Conservation (phyloP, 768 basidiomycete species). For the Lactifluus piperatus region DNA sequence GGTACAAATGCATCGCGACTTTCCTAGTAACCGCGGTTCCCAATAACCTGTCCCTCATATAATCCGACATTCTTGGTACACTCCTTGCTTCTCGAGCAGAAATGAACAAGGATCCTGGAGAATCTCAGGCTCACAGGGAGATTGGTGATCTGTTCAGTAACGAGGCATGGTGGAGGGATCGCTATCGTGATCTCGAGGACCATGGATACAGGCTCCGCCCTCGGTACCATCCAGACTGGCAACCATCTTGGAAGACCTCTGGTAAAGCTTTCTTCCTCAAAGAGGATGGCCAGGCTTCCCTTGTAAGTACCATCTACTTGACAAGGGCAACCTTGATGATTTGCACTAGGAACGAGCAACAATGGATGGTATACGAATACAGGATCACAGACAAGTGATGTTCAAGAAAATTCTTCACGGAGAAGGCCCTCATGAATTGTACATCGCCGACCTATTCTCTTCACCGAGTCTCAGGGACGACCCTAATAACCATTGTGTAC, state of each 20-base stretch:
- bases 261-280: background rate
- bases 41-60: background rate
- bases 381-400: slow-evolving; percentile 9
- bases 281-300: background rate
- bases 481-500: slow-evolving; percentile 15
- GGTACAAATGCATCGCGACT: background rate
- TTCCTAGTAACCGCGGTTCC: background rate
- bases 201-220: slow-evolving; percentile 3
- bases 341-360: background rate
- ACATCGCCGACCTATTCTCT: background rate
- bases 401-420: slow-evolving; percentile 15
- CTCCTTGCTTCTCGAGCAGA: background rate
- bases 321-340: no score
- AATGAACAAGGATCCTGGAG: background rate
- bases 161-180: background rate
- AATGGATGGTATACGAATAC: slow-evolving; percentile 15
- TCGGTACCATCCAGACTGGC: slow-evolving; percentile 7
- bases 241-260: background rate
- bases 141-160: background rate
- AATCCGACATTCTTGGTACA: background rate
- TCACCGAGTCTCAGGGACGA: background rate
- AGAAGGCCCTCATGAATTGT: slow-evolving; percentile 2
- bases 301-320: background rate
- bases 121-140: background rate
- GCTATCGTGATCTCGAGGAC: background rate